phyloP scores from a whole-genome alignment of 352 stramenopile species.

The Phytophthora tubulina region DNA sequence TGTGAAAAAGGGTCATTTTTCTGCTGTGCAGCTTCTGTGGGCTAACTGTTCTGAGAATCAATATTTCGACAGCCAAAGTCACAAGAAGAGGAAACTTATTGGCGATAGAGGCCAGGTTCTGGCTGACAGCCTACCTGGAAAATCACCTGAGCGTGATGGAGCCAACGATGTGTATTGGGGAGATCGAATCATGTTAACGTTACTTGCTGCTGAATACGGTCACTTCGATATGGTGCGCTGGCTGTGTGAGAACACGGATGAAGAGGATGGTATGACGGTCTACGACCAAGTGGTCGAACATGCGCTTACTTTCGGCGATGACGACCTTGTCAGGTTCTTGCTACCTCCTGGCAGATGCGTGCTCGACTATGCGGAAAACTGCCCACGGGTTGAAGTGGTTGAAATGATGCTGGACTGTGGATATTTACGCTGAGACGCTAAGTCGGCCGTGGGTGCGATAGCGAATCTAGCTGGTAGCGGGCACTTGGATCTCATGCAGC shows the following conservation, averaged over 20 bases:
- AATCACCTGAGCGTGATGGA: neutral
- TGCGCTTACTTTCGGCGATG: neutral
- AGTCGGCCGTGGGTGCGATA: neutral
- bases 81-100: neutral
- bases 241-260: conserved; percentile 5
- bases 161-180: neutral
- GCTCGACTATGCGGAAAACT: conserved; percentile 15
- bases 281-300: neutral
- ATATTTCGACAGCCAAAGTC: neutral
- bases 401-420: conserved; percentile 21
- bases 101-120: too few relatives aligned
- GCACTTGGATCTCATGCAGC: conserved; percentile 21
- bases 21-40: neutral
- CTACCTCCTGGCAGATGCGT: conserved; percentile 10
- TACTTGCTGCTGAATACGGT: neutral
- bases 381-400: conserved; percentile 4
- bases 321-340: conserved; percentile 3
- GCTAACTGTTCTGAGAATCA: neutral
- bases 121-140: neutral
- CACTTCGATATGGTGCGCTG: neutral
- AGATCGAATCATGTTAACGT: neutral
- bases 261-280: neutral
- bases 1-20: neutral
- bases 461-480: neutral
- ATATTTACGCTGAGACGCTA: neutral